Conservation (phyloP, 805 yeast genomes). For the Sugiyamaella americana region DNA sequence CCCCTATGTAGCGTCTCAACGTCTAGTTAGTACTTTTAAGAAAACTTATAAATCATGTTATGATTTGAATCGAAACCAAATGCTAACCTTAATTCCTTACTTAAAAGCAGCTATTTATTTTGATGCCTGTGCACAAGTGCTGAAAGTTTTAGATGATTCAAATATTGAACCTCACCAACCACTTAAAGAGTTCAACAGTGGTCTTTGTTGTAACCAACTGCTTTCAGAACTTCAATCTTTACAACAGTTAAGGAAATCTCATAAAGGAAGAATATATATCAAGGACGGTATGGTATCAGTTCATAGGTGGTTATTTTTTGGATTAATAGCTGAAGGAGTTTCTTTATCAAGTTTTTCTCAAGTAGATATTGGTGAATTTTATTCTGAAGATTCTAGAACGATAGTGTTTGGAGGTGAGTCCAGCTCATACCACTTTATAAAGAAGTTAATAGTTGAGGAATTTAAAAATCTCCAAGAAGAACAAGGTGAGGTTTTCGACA, state of each 20-base stretch:
- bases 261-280: background rate
- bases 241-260: background rate
- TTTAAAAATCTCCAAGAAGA: background rate
- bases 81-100: no score
- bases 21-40: no score
- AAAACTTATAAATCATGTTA: no score
- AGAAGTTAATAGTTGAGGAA: background rate
- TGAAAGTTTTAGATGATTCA: background rate
- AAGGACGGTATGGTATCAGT: background rate
- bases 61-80: no score
- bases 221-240: background rate
- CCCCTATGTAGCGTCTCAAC: no score
- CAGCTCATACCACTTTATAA: background rate
- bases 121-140: slow-evolving; percentile 5
- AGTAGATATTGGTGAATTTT: background rate
- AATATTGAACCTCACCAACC: background rate
- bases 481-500: background rate
- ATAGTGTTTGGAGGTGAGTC: background rate
- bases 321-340: background rate
- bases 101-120: slow-evolving; percentile 2
- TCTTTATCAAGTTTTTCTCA: background rate
- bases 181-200: background rate
- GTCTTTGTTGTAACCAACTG: background rate
- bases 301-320: background rate
- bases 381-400: background rate